phyloP scores from a whole-genome alignment of 331 rosid species.

The Malus hybrid region DNA sequence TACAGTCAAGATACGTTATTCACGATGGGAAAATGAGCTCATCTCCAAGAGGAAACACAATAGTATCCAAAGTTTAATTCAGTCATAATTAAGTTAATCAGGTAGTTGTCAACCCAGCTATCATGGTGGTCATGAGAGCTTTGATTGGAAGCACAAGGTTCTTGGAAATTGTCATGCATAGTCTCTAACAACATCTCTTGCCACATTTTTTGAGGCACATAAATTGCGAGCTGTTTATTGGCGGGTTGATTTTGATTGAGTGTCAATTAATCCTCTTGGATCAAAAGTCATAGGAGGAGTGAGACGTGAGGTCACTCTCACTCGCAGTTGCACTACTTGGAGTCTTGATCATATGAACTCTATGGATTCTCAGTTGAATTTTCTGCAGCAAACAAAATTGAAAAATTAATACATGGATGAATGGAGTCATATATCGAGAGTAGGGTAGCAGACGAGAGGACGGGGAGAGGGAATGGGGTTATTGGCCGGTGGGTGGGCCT shows the following conservation, averaged over 20 bases:
- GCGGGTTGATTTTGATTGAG: background rate
- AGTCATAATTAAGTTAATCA: too few species aligned
- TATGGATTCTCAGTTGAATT: background rate
- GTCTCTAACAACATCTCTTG: background rate
- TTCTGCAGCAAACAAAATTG: background rate
- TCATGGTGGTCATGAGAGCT: background rate
- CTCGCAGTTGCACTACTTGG: background rate
- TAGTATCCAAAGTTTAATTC: too few species aligned
- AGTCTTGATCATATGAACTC: background rate
- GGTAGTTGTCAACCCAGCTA: background rate
- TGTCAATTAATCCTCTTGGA: background rate
- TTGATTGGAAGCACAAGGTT: background rate
- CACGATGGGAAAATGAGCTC: too few species aligned
- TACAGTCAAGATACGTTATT: too few species aligned
- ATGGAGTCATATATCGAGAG: background rate
- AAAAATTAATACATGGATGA: background rate
- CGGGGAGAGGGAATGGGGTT: background rate
- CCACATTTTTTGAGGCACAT: background rate
- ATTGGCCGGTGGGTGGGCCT: conserved; percentile 7
- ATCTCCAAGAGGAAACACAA: too few species aligned
- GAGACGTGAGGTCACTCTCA: background rate
- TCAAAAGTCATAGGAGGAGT: background rate
- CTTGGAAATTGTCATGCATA: background rate
- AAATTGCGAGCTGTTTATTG: background rate
- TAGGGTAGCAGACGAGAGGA: background rate